A percentile compares a stretch with the other conserved stretches of the same genome.
phyloP scores from a whole-genome alignment of 2,329 filamentous ascomycete species.

The Stagonosporopsis tanaceti region DNA sequence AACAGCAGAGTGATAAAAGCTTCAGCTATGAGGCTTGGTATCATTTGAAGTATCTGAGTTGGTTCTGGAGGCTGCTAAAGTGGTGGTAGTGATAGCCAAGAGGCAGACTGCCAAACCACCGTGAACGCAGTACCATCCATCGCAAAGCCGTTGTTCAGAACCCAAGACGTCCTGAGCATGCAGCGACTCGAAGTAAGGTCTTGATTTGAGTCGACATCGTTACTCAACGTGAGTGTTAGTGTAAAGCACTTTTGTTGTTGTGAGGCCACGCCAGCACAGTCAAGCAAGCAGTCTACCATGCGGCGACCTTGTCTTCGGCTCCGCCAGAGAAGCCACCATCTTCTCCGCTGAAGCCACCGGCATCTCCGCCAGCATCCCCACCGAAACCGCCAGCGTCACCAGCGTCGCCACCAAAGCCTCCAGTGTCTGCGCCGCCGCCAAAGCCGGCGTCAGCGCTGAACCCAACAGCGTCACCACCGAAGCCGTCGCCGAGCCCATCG shows the following conservation, averaged over 20 bases:
- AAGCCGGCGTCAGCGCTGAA: constrained; percentile 16
- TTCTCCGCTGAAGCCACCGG: constrained; percentile 7
- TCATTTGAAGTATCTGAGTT: constrained; percentile 17
- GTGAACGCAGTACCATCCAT: constrained; percentile 4
- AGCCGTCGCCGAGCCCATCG: constrained; percentile 28
- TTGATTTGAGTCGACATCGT: not conserved
- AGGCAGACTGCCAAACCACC: constrained; percentile 25
- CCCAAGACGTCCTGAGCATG: not conserved
- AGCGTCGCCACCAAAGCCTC: constrained; percentile 9
- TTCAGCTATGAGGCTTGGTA: not conserved
- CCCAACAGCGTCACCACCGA: constrained; percentile 20
- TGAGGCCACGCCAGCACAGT: not conserved
- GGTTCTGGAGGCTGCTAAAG: constrained; percentile 3
- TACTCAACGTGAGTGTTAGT: not conserved
- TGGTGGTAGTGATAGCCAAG: constrained; percentile 23
- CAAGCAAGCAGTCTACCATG: constrained; percentile 34
- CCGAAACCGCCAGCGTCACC: constrained; percentile 24
- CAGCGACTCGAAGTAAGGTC: not conserved
- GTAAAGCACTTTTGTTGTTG: constrained; percentile 3
- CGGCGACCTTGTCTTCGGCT: constrained; percentile 33
- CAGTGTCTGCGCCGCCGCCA: constrained; percentile 17
- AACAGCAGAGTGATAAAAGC: not conserved
- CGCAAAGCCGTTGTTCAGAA: constrained; percentile 6
- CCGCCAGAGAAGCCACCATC: constrained; percentile 28
- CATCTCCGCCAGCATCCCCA: constrained; percentile 19